Conservation (phyloP, 352 stramenopile genomes). For the Phytophthora sansomeana region DNA sequence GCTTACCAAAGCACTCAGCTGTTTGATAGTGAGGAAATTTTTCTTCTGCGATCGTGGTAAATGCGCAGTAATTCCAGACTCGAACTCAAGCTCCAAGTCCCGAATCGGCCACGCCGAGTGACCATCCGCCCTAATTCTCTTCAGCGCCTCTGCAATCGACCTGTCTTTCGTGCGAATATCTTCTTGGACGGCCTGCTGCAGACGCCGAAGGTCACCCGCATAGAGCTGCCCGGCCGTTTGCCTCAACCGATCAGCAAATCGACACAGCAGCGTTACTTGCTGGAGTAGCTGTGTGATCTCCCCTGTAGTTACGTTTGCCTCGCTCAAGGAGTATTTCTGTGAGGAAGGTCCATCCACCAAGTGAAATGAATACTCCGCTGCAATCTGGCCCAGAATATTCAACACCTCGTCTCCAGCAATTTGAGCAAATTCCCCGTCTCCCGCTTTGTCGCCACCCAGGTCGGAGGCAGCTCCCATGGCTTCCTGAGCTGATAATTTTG, state of each 20-base stretch:
- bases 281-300: slow-evolving; percentile 42
- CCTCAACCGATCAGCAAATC: slow-evolving; percentile 45
- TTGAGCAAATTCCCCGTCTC: slow-evolving; percentile 24
- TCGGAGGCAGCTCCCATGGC: slow-evolving; percentile 39
- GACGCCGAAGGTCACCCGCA: slow-evolving; percentile 22
- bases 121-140: slow-evolving; percentile 18
- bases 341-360: slow-evolving; percentile 19
- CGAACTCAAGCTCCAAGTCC: slow-evolving; percentile 1
- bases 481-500: slow-evolving; percentile 24
- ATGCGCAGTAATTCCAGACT: slow-evolving; percentile 12
- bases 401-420: slow-evolving; percentile 45
- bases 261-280: slow-evolving; percentile 39
- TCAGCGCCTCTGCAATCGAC: slow-evolving; percentile 35
- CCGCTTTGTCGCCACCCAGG: slow-evolving; percentile 27
- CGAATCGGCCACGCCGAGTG: slow-evolving; percentile 32
- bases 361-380: slow-evolving; percentile 44
- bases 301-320: slow-evolving; percentile 34
- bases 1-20: slow-evolving; percentile 27
- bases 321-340: slow-evolving; percentile 34
- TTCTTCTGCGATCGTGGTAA: slow-evolving; percentile 23
- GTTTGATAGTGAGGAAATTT: slow-evolving; percentile 36
- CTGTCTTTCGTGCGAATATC: slow-evolving; percentile 48
- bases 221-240: slow-evolving; percentile 35
- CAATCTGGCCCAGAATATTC: slow-evolving; percentile 43
- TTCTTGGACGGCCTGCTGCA: slow-evolving; percentile 36